phyloP scores from a whole-genome alignment of 2,329 filamentous ascomycete genomes.

The Nothomitra cinnamomea region DNA sequence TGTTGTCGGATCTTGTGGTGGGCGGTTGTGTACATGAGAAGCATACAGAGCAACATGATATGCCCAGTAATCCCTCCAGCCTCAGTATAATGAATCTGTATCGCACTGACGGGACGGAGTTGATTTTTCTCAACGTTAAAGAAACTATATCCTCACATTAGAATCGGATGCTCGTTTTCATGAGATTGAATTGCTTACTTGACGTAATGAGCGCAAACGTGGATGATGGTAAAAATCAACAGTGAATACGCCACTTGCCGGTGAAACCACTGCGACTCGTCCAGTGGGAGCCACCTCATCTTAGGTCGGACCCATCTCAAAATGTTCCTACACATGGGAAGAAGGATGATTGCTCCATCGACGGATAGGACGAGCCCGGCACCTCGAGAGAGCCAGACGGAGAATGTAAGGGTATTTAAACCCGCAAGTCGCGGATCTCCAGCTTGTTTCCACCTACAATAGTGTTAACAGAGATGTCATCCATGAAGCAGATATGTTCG shows the following conservation, averaged over 20 bases:
- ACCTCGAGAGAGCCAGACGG: constrained; percentile 92
- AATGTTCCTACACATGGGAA: constrained; percentile 89
- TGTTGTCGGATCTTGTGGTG: constrained; percentile 90
- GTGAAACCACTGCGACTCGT: constrained; percentile 95
- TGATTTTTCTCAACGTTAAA: constrained; percentile 84
- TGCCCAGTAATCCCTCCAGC: constrained; percentile 89
- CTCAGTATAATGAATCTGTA: constrained; percentile 83
- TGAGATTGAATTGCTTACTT: constrained; percentile 46
- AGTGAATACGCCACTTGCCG: constrained; percentile 82
- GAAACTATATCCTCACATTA: constrained; percentile 42
- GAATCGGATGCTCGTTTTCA: constrained; percentile 8
- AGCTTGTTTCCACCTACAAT: constrained; percentile 59
- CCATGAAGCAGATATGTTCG: constrained; percentile 1
- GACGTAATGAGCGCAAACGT: constrained; percentile 75
- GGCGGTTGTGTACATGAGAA: constrained; percentile 93
- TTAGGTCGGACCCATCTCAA: constrained; percentile 75
- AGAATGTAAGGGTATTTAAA: constrained; percentile 69
- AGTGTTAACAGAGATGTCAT: background rate
- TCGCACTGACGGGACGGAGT: constrained; percentile 59
- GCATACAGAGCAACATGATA: constrained; percentile 97
- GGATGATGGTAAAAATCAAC: constrained; percentile 63
- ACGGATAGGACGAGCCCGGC: constrained; percentile 73
- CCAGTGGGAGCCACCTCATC: constrained; percentile 74
- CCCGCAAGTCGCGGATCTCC: constrained; percentile 49
- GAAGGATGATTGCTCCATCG: constrained; percentile 71